Conservation (phyloP, 192 early-diverging fungal genomes). For the Backusella tarrabulga region DNA sequence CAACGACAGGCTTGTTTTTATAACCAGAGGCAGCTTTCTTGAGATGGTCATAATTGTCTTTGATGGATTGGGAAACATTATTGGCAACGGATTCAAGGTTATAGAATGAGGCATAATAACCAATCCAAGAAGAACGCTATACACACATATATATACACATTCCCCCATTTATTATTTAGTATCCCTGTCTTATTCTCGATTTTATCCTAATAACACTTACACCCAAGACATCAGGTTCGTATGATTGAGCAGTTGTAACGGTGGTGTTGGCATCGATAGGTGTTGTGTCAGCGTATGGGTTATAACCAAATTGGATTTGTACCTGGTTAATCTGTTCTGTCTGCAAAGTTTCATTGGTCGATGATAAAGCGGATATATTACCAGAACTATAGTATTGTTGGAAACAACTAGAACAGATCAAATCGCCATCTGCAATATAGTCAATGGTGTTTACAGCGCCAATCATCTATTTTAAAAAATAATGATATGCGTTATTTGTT, state of each 20-base stretch:
- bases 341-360: constrained; percentile 45
- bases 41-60: constrained; percentile 59
- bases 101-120: constrained; percentile 65
- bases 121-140: constrained; percentile 58
- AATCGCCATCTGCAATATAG: constrained; percentile 34
- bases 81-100: constrained; percentile 57
- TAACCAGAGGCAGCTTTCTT: constrained; percentile 35
- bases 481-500: neutral
- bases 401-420: constrained; percentile 50
- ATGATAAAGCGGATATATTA: constrained; percentile 30
- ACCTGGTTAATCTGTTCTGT: constrained; percentile 47
- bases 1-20: constrained; percentile 47
- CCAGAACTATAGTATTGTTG: constrained; percentile 33
- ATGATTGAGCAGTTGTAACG: constrained; percentile 43
- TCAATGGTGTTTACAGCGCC: constrained; percentile 39
- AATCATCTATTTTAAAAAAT: constrained; percentile 33
- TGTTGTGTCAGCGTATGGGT: constrained; percentile 33
- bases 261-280: constrained; percentile 41
- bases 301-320: constrained; percentile 43
- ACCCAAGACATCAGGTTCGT: constrained; percentile 49
- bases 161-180: neutral
- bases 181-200: neutral
- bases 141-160: constrained; percentile 19
- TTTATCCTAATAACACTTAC: constrained; percentile 32
- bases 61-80: constrained; percentile 42